Base-by-base conservation (phyloP, 805 yeast genomes). In the Yarrowia porcina region DNA sequence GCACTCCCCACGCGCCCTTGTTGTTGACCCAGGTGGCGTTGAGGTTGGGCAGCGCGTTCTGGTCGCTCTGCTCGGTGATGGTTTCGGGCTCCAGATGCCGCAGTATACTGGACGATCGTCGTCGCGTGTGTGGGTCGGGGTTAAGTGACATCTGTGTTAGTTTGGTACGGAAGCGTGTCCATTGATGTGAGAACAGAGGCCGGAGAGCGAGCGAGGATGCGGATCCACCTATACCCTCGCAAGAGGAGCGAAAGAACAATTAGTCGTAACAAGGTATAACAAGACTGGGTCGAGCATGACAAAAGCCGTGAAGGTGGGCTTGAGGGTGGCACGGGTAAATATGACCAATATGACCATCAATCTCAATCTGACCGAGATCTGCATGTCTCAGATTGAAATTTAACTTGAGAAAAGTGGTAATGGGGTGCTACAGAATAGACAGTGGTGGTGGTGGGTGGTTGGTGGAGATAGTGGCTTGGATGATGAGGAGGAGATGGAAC, bases 11-110 rank as follows among this genome's bases (percentile, higher is more conserved):
- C 0, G 98, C 98, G 33, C 81, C 99, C 70, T 93, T 91, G 70
- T 85, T 88, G 73, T 92, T 89, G 32, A 94, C 97, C 99, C 99
- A 93, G 68, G 86, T 86, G 27, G 97, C 97, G 73, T 94, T 94
- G 76, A 91, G 80, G 71, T 94, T 94, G 28, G 96, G 92, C 68
- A 88, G 84, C 57, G 91, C 79, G 61, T 88, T 87, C 76, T 93
- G 98, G 73, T 93, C 99, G 70, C 87, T 90, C 73, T 87, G 89
- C 41, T 92, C 96, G 68, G 93, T 97, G 69, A 89, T 82, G 17
- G 91, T 86, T 72, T 94, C 99, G 17, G 96, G 96, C 72, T 89
- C 94, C 60, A 93, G 88, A 71, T 93, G 97, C 49, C 96, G 93
- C 66, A 93, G 85, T 65, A 94, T 82, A 20, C 94, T 87, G 2